Base-by-base conservation (phyloP, 768 basidiomycete genomes). In the Gloeostereum incarnatum region DNA sequence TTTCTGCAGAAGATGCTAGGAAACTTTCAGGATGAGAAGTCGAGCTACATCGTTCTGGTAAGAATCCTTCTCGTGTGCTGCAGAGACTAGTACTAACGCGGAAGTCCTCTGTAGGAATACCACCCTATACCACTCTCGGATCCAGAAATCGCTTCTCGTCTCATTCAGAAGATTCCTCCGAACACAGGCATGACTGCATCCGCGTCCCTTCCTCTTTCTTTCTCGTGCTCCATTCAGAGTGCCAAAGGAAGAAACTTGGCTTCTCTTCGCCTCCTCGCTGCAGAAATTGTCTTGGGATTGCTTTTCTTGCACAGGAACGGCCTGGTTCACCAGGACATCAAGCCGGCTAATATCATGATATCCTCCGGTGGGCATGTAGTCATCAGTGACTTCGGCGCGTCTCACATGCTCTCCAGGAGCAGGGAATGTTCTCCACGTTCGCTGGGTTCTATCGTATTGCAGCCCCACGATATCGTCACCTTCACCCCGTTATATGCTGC, bases 291-390 rank as follows among this genome's bases (percentile, higher is more conserved):
- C 5, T 46, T 66, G 6, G 64, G 58, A 13, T 36, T 66, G 8
- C 41, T 54, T 19, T 61, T 56, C 37, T 49, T 82, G 1, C 80
- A 81, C 49, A 61, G 66, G 39, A 65, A 68, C 45, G 78, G 79
- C 18, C 74, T 81, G 50, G 73, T 81, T 26, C 79, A 82, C 47
- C 73, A 77, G 27, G 78, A 81, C 48, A 72, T 84, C 57, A 81
- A 79, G 47, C 79, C 80, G 2, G 64, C 68, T 38, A 84, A 81
- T 52, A 61, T 84, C 18, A 63, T 81, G 39, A 61, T 75, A 44
- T 67, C 68, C 11, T 54, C 55, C 9, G 56, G 68, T 30, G 70
- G 70, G 13, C 66, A 68, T 33, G 57, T 57, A 13, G 68, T 80
- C 45, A 78, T 83, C 18, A 71, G 74, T 5, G 75, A 81, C 48